phyloP scores from a whole-genome alignment of 805 yeast genomes.

The Henningerozyma blattae region DNA sequence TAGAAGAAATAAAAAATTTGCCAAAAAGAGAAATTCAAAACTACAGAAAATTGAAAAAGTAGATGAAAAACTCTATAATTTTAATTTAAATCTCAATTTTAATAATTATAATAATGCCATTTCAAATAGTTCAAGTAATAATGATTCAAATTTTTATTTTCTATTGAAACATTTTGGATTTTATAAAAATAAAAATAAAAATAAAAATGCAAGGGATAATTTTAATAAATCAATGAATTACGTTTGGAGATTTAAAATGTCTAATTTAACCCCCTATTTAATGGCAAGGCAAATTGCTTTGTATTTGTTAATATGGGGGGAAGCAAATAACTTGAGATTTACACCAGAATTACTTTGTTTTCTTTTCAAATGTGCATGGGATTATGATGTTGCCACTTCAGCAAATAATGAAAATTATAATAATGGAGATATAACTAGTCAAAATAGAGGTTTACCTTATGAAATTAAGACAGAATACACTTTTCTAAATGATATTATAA shows the following conservation, averaged over 20 bases:
- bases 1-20: constrained; percentile 30
- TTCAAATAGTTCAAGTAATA: not conserved
- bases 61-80: too few relatives aligned
- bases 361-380: constrained; percentile 71
- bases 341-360: constrained; percentile 87
- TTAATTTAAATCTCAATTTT: constrained; percentile 36
- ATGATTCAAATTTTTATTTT: not conserved
- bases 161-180: too few relatives aligned
- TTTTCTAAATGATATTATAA: constrained; percentile 56
- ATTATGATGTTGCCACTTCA: constrained; percentile 44
- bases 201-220: constrained; percentile 40
- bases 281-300: constrained; percentile 58
- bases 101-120: constrained; percentile 38
- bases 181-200: not conserved
- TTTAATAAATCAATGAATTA: constrained; percentile 43
- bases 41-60: constrained; percentile 24
- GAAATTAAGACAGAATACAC: constrained; percentile 34
- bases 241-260: constrained; percentile 64
- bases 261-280: constrained; percentile 37
- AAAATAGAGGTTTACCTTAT: too few relatives aligned
- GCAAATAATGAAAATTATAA: constrained; percentile 7
- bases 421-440: too few relatives aligned
- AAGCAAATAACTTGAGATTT: constrained; percentile 73
- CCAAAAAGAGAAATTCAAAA: constrained; percentile 29
- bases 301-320: constrained; percentile 79